Evolutionary conservation across 1,284 basidiomycete species (phyloP).

Genomic region (Ganoderma meredithae): DNA sequence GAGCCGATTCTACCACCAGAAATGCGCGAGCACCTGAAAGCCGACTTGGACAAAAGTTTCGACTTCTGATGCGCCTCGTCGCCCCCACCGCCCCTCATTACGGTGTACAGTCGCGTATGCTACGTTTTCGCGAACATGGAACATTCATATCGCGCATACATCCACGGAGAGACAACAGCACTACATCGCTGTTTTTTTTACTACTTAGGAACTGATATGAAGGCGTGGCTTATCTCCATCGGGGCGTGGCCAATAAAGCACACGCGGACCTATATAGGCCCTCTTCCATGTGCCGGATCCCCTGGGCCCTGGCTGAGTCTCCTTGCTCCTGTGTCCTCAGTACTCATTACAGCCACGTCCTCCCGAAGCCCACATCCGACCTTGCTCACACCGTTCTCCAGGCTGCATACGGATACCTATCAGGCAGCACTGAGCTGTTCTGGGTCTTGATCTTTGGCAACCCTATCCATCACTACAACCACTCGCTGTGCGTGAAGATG

Average conservation of each 20-base stretch:
- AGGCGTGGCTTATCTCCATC: too few species aligned
- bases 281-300: background rate
- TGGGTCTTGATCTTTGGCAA: too few species aligned
- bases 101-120: background rate
- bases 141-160: background rate
- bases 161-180: background rate
- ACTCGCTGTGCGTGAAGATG: background rate
- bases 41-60: constrained; percentile 88
- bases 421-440: background rate
- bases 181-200: background rate
- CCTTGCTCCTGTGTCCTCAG: background rate
- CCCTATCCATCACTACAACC: background rate
- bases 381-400: too few species aligned
- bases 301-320: background rate
- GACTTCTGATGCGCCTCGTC: constrained; percentile 61
- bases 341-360: background rate
- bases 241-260: too few species aligned
- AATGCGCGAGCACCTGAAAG: constrained; percentile 85
- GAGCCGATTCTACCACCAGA: constrained; percentile 86
- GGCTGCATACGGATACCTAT: background rate
- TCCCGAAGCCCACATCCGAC: too few species aligned
- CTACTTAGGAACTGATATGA: background rate
- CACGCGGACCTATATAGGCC: background rate
- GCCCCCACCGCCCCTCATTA: background rate
- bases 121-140: background rate